Percentiles rank a stretch among this genome's conserved stretches.
Evolutionary conservation across 371 early-diverging fungal species (phyloP).

Genomic region (Enteropsectra breve): DNA sequence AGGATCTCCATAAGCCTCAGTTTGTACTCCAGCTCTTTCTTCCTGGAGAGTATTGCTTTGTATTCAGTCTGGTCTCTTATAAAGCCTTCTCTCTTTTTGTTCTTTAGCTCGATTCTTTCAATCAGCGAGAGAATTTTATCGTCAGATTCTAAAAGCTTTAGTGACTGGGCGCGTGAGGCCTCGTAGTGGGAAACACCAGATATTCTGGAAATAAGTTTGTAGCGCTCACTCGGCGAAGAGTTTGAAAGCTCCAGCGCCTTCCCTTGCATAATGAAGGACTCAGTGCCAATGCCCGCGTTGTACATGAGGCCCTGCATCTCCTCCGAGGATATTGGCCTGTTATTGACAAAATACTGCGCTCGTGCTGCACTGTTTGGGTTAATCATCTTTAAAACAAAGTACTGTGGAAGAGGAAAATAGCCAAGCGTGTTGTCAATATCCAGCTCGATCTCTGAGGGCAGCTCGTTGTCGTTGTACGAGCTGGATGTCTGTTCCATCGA

Average conservation of each 20-base stretch:
- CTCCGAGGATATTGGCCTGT: constrained; percentile 69
- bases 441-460: constrained; percentile 77
- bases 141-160: constrained; percentile 60
- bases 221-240: constrained; percentile 76
- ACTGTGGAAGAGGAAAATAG: constrained; percentile 76
- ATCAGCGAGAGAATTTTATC: constrained; percentile 76
- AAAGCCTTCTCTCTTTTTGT: constrained; percentile 77
- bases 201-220: constrained; percentile 83
- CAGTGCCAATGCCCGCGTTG: constrained; percentile 82
- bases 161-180: constrained; percentile 74
- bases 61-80: constrained; percentile 67
- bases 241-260: constrained; percentile 80
- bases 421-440: constrained; percentile 84
- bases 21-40: constrained; percentile 58
- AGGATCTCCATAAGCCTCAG: constrained; percentile 63
- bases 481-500: constrained; percentile 74
- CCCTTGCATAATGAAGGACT: constrained; percentile 98
- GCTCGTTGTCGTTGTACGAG: constrained; percentile 61
- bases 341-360: constrained; percentile 81
- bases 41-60: constrained; percentile 59
- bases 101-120: constrained; percentile 72
- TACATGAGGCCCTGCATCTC: constrained; percentile 85
- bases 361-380: constrained; percentile 71
- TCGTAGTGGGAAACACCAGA: constrained; percentile 95
- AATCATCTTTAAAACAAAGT: constrained; percentile 76